Evolutionary conservation across 352 stramenopile genomes (phyloP), one percentile per base, ranked within the genome.

Genomic region (Halophytophthora batemanensis): DNA sequence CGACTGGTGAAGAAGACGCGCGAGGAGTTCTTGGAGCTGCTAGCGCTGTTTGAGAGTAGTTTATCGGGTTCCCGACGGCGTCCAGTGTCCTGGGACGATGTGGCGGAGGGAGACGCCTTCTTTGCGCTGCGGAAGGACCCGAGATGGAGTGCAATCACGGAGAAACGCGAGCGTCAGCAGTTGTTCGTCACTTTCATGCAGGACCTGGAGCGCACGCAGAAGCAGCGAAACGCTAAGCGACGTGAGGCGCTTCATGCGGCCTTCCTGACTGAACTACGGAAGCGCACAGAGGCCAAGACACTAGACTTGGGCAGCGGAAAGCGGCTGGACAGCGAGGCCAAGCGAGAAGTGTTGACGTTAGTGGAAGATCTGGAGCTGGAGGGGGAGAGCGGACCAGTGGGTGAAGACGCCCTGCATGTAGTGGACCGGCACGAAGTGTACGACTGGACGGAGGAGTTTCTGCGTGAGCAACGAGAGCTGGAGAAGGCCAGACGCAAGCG

Each of bases 1-100:
- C 76, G 78, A 10, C 50, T 83, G 28, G 67, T 83, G n/a, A 94
- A 94, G 60, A 74, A 75, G 17, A 54, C 72, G 11, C 75, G 83
- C 10, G 83, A 94, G 38, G 77, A 91, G 15, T 94, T 92, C 47
- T 36, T 82, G 5, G 82, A 86, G 37, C 45, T 94, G n/a, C 53
- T 94, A 5, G 61, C 53, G 1, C 57, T 71, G 17, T 82, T 81
- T 42, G 74, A 89, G 25, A 60, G 53, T 8, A 70, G 45, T 15
- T 56, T 90, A 22, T 60, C 55, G 2, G 45, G 50, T 22, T 64
- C 53, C 34, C 59, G 34, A 8, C 67, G 25, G 17, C 51, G 35
- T 38, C 59, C 47, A 21, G 29, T 39, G 39, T 73, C 37, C 43
- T 89, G 78, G 60, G 64, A 84, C 0, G 77, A 93, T 40, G 63